Percentiles rank a stretch among this genome's conserved stretches.
Conservation (phyloP, 2,329 filamentous ascomycete genomes). For the Aspergillus viridinutans region DNA sequence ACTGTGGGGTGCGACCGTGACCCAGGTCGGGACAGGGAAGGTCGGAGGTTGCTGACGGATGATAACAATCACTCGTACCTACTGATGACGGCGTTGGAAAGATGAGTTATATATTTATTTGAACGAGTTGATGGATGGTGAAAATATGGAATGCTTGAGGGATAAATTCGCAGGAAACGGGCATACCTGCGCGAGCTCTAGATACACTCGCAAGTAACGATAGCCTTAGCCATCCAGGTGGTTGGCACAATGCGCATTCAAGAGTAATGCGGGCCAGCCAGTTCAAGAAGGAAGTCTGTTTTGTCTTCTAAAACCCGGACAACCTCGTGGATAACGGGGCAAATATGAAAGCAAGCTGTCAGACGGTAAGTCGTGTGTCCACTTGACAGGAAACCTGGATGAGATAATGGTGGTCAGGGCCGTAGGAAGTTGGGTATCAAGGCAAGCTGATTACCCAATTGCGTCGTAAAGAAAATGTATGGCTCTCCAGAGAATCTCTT, state of each 20-base stretch:
- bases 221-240: slow-evolving; percentile 27
- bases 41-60: not conserved
- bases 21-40: slow-evolving; percentile 59
- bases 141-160: not conserved
- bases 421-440: slow-evolving; percentile 9
- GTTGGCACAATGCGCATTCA: slow-evolving; percentile 21
- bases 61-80: not conserved
- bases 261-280: slow-evolving; percentile 22
- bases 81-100: slow-evolving; percentile 8
- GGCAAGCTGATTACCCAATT: slow-evolving; percentile 9
- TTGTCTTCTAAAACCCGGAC: not conserved
- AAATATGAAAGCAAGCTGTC: not conserved
- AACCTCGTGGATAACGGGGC: not conserved
- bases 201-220: slow-evolving; percentile 16
- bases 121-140: slow-evolving; percentile 3
- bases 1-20: slow-evolving; percentile 60
- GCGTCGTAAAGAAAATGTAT: slow-evolving; percentile 2
- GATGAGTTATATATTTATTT: slow-evolving; percentile 7
- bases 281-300: slow-evolving; percentile 12
- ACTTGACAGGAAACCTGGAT: not conserved
- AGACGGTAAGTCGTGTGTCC: not conserved
- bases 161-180: not conserved
- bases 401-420: slow-evolving; percentile 1
- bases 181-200: slow-evolving; percentile 17
- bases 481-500: not conserved